Evolutionary conservation across 31 red algal species (phyloP).

Genomic region (Porphyra umbilicalis): DNA sequence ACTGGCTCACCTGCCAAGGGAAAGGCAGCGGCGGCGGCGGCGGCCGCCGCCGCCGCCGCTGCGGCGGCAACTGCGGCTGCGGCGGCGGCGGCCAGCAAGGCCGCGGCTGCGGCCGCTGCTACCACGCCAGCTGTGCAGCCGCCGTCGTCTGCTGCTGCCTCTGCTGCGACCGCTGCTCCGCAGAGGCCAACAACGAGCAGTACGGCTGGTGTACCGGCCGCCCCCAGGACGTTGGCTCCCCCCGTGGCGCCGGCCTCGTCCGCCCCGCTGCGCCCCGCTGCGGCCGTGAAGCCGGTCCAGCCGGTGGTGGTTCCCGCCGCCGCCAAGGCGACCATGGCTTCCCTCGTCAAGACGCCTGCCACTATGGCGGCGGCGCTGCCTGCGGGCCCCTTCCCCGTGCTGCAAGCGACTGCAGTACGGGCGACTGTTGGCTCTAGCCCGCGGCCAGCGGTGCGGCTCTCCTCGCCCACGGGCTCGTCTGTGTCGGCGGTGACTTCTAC

Average conservation of each 20-base stretch:
- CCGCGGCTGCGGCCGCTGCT: neutral
- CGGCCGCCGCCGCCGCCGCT: neutral
- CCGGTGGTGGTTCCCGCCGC: neutral
- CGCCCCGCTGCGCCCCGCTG: neutral
- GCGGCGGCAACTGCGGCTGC: neutral
- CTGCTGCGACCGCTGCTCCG: neutral
- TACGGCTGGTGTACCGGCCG: neutral
- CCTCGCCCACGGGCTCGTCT: neutral
- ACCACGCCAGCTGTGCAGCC: neutral
- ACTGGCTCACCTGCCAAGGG: neutral
- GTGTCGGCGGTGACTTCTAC: neutral
- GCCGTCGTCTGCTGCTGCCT: neutral
- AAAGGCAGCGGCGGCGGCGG: neutral
- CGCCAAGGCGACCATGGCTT: neutral
- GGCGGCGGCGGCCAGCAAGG: neutral
- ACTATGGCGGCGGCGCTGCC: neutral
- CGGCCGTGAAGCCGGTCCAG: neutral
- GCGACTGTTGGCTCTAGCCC: neutral
- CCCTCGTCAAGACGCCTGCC: neutral
- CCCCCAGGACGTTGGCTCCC: neutral
- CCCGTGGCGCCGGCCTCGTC: neutral
- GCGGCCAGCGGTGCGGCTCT: neutral
- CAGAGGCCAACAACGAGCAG: neutral
- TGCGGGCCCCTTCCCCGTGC: neutral
- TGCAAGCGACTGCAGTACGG: neutral